Base-by-base conservation (phyloP, 1,139 yeast genomes). In the Protomyces pachydermus region DNA sequence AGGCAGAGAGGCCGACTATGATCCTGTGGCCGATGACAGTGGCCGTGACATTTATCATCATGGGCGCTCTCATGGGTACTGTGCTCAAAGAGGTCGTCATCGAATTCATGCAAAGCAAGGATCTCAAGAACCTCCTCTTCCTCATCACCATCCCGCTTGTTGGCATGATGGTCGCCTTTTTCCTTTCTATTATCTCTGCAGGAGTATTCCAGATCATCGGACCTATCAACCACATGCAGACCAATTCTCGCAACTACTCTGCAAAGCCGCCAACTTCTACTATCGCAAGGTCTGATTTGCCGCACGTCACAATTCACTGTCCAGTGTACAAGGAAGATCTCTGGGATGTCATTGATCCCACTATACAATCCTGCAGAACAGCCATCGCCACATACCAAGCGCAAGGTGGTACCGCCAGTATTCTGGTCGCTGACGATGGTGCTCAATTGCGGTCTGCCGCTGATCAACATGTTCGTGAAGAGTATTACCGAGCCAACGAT, bases 371-470 rank as follows among this genome's bases (percentile, higher is more conserved):
- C 1, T 58, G 67, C 18, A 60, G 66, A 16, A 61, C 64, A 4
- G 69, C 69, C 8, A 57, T 67, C 12, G 65, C 68, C 20, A 67
- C 69, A 5, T 67, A 67, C 51, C 68, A 67, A 32, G 64, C 67
- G 9, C 69, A 66, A 34, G 69, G 69, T 10, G 69, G 69, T 2
- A 65, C 67, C 32, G 69, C 69, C 10, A 50, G 25, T 14, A 57
- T 67, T 8, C 62, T 67, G 32, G 58, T 67, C 38, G 65, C 67
- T 23, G 69, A 67, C 61, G 69, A 67, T 23, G 69, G 69, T 3
- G 67, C 64, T 56, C 69, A 67, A 45, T 48, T 67, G 38, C 63
- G 67, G 18, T 35, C 65, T 28, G 65, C 56, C n/a, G 67, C 65
- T 16, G 68, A 66, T 20, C 61, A 54, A 12, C 23, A 55, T 12